Evolutionary conservation across 495 filamentous ascomycete genomes (phyloP), one percentile per base, ranked within the genome.

Genomic region (Polyplosphaeria fusca): DNA sequence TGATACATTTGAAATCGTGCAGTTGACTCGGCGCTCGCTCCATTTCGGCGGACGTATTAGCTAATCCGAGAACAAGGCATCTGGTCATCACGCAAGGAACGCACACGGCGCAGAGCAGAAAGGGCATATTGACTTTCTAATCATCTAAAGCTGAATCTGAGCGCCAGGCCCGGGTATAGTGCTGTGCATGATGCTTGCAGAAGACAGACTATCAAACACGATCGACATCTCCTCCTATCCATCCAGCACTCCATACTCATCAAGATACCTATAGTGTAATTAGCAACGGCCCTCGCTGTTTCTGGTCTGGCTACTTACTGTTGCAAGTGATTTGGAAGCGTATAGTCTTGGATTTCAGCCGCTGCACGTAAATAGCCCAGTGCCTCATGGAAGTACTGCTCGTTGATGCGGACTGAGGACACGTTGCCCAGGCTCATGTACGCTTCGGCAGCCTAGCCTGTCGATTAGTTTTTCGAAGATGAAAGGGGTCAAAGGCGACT

Each of bases 351-450:
- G 5, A 73, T 67, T 9, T 65, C 55, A 20, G 61, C 52, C 3
- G 78, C 77, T 28, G 60, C 54, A 23, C 73, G 70, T n/a, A 81
- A 68, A 64, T 78, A 75, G 18, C 44, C 57, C 22, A 81, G 49
- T 11, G 79, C 77, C 51, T 73, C 65, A 41, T 65, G 64, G 57
- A 80, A 81, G 40, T 77, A 68, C 5, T 63, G 67, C 40, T 73
- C 70, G 47, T 73, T 76, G 30, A 65, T 67, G 14, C 71, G 68
- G 16, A 74, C 40, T 14, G 62, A 65, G 12, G 76, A 77, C 9
- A 78, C 76, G 57, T 80, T 80, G 24, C 77, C 78, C 11, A 80
- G 61, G 39, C 70, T 75, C 72, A 81, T 81, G 58, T 72, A 76
- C 25, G 77, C 74, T 67, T 80, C 77, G 1, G 77, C 78, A 26